Evolutionary conservation across 495 filamentous ascomycete species (phyloP), one percentile per base, ranked within the genome.

Genomic region (Aspergillus sclerotioniger): DNA sequence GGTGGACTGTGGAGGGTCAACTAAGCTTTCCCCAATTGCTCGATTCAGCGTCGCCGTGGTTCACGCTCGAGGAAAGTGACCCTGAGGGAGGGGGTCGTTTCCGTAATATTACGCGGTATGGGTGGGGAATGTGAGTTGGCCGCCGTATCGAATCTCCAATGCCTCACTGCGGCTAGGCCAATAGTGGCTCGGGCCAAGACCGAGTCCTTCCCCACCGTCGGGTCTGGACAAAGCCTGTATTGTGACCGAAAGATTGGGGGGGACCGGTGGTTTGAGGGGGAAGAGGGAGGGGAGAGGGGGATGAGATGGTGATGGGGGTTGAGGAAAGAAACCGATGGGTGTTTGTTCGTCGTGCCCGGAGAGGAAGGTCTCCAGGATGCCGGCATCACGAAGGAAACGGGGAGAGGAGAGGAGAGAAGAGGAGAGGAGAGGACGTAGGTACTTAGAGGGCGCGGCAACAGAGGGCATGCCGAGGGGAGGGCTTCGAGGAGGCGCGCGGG

Each of bases 51-150:
- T 25, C 25, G 25, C 25, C 25, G 25, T 25, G 25, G 25, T 25
- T 25, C 25, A 25, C 25, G 33, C 13, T 35, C 3, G 13, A 9
- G 9, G 13, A 35, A 13, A 35, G 9, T 41, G 37, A 41, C 37
- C 37, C 37, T 41, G 37, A 41, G 13, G 37, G 37, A 13, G 7
- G n/a, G 12, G 10, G 35, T n/a, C 25, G 25, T 25, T 25, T 25
- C 13, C n/a, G 56, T 59, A 49, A 47, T 48, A 58, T 54, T 55
- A 58, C 60, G 49, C 52, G 35, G 48, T 61, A 61, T 43, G 21
- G 43, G 62, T 64, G 62, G 62, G 33, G 62, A 56, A 58, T 58
- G 52, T 60, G 54, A 59, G 60, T 53, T 60, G 62, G 58, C 52
- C 53, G 39, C 56, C 56, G 56, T 49, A 59, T 65, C 59, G 57